Conservation (phyloP, 2,329 filamentous ascomycete species). For the Calonectria leucothoes region DNA sequence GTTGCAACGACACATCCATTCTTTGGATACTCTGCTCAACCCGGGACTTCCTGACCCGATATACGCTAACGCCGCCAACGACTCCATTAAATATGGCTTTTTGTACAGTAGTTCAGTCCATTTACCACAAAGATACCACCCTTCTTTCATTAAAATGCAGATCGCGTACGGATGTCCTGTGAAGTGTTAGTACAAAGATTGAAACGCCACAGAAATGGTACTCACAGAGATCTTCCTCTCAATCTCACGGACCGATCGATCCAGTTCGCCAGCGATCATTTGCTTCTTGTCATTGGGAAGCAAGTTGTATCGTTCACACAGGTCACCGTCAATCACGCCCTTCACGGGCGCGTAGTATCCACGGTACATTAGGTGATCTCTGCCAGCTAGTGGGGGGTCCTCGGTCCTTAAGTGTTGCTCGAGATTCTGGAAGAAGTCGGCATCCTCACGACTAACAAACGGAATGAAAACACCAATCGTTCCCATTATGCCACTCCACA, state of each 20-base stretch:
- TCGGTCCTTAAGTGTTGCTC: slow-evolving; percentile 89
- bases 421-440: slow-evolving; percentile 96
- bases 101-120: slow-evolving; percentile 42
- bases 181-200: slow-evolving; percentile 36
- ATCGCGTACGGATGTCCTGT: slow-evolving; percentile 69
- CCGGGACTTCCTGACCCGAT: slow-evolving; percentile 38
- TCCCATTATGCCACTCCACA: slow-evolving; percentile 95
- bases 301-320: slow-evolving; percentile 91
- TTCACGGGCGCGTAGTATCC: slow-evolving; percentile 97
- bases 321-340: slow-evolving; percentile 94
- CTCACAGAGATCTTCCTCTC: slow-evolving; percentile 90
- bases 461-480: slow-evolving; percentile 94
- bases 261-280: slow-evolving; percentile 93
- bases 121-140: slow-evolving; percentile 38
- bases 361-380: slow-evolving; percentile 95
- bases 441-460: slow-evolving; percentile 90
- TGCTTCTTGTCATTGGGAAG: slow-evolving; percentile 90
- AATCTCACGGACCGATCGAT: slow-evolving; percentile 90
- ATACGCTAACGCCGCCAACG: slow-evolving; percentile 46
- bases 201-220: slow-evolving; percentile 11
- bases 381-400: slow-evolving; percentile 87
- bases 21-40: slow-evolving; percentile 41
- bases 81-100: slow-evolving; percentile 37
- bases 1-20: slow-evolving; percentile 37
- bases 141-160: slow-evolving; percentile 61